Conservation (phyloP, 306 rosid genomes). For the Quercus ilex region DNA sequence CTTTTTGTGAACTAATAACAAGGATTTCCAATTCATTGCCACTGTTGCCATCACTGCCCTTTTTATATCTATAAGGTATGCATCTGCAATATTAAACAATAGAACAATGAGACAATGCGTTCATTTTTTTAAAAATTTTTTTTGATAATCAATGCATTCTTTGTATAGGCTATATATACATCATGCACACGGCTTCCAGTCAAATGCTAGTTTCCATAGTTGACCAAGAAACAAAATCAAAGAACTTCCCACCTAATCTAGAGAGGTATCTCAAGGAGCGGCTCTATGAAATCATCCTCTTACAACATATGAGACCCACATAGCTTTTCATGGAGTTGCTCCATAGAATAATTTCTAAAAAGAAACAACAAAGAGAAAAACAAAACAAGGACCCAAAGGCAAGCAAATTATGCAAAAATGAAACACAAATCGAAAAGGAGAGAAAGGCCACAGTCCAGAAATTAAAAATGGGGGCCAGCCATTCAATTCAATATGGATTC, state of each 20-base stretch:
- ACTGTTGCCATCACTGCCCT: slow-evolving; percentile 33
- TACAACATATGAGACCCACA: no score
- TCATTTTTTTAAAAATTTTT: no score
- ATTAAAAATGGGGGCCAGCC: background rate
- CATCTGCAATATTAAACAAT: slow-evolving; percentile 54
- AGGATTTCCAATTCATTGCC: slow-evolving; percentile 69
- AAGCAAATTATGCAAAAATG: background rate
- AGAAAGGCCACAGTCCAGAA: background rate
- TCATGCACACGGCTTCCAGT: no score
- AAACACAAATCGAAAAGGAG: background rate
- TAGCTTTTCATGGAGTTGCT: no score
- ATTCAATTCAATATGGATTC: background rate
- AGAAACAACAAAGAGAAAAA: background rate
- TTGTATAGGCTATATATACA: no score
- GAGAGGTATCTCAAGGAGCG: no score
- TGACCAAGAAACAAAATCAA: background rate
- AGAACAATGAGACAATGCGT: background rate
- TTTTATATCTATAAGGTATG: slow-evolving; percentile 83
- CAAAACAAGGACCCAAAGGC: background rate
- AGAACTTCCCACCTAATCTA: background rate
- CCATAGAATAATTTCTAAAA: background rate
- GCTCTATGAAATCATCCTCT: no score
- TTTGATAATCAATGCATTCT: no score
- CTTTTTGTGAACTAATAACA: slow-evolving; percentile 87
- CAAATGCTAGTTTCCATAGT: no score